Evolutionary conservation across 2,329 filamentous ascomycete species (phyloP).

Genomic region (Stagonosporopsis cucurbitacearum): DNA sequence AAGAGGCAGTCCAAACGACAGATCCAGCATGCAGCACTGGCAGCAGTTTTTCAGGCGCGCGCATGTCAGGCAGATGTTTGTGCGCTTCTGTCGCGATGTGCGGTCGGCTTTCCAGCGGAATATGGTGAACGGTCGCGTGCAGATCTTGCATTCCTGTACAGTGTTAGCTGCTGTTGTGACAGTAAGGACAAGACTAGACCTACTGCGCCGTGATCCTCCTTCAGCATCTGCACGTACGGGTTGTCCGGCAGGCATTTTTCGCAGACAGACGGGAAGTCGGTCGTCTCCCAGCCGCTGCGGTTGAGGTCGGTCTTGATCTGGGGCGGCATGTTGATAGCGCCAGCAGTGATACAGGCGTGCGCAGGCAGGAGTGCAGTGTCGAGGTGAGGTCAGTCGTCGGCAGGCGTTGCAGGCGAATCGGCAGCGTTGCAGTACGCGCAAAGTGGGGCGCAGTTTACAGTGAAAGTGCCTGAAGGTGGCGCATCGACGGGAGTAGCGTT

Average conservation of each 20-base stretch:
- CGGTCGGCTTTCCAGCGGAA: conserved; percentile 95
- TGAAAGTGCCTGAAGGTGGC: conserved; percentile 14
- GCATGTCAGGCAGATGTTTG: conserved; percentile 95
- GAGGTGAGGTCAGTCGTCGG: not conserved
- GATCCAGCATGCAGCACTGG: conserved; percentile 97
- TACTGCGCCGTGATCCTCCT: conserved; percentile 91
- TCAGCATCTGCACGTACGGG: conserved; percentile 98
- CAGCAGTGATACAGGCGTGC: not conserved
- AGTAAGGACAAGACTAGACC: conserved; percentile 61
- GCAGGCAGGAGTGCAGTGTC: not conserved
- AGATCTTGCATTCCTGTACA: conserved; percentile 65
- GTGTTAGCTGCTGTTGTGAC: conserved; percentile 70
- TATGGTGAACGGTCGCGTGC: conserved; percentile 92
- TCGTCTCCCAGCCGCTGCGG: conserved; percentile 93
- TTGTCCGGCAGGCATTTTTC: conserved; percentile 96
- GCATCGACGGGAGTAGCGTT: conserved; percentile 6
- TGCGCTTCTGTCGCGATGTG: conserved; percentile 88
- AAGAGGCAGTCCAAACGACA: conserved; percentile 94
- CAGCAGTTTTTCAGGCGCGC: conserved; percentile 98
- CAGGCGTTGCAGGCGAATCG: conserved; percentile 4
- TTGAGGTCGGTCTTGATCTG: conserved; percentile 98
- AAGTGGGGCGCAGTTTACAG: conserved; percentile 13
- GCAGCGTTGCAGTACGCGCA: conserved; percentile 13
- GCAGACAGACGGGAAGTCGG: conserved; percentile 85
- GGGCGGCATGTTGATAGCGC: conserved; percentile 69